Evolutionary conservation across 2,329 filamentous ascomycete genomes (phyloP).

Genomic region (Fusarium pseudonygamai): DNA sequence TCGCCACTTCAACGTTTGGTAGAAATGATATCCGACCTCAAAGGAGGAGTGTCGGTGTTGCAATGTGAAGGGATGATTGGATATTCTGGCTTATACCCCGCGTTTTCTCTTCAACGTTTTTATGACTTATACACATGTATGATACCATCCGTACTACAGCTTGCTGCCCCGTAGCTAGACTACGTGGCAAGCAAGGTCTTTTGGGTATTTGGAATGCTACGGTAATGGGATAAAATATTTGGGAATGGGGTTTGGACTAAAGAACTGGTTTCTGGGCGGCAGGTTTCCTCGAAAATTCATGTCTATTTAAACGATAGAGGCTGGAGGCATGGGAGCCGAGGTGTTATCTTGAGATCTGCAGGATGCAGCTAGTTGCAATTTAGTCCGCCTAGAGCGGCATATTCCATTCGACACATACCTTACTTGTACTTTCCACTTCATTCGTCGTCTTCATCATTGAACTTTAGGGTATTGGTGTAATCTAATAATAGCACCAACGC

Average conservation of each 20-base stretch:
- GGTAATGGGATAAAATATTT: conserved; percentile 18
- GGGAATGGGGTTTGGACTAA: background rate
- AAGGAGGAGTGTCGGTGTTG: conserved; percentile 43
- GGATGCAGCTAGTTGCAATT: background rate
- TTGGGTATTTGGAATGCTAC: conserved; percentile 6
- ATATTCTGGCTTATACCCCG: conserved; percentile 30
- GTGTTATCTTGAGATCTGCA: background rate
- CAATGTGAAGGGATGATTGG: conserved; percentile 38
- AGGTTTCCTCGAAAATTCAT: conserved; percentile 32
- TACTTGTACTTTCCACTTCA: background rate
- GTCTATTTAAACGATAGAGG: conserved; percentile 4
- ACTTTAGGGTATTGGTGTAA: background rate
- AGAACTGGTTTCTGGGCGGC: conserved; percentile 15
- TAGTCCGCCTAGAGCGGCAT: conserved; percentile 9
- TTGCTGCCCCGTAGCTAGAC: conserved; percentile 27
- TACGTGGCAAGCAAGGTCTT: conserved; percentile 15
- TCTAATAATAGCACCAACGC: background rate
- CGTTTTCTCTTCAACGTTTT: conserved; percentile 30
- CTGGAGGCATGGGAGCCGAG: background rate
- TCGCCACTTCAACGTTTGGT: conserved; percentile 43
- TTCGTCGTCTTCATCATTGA: background rate
- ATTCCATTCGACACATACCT: background rate
- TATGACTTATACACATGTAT: conserved; percentile 35
- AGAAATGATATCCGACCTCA: conserved; percentile 29
- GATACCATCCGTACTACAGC: conserved; percentile 38